Evolutionary conservation across 306 rosid species (phyloP).

Genomic region (Potentilla sterilis): DNA sequence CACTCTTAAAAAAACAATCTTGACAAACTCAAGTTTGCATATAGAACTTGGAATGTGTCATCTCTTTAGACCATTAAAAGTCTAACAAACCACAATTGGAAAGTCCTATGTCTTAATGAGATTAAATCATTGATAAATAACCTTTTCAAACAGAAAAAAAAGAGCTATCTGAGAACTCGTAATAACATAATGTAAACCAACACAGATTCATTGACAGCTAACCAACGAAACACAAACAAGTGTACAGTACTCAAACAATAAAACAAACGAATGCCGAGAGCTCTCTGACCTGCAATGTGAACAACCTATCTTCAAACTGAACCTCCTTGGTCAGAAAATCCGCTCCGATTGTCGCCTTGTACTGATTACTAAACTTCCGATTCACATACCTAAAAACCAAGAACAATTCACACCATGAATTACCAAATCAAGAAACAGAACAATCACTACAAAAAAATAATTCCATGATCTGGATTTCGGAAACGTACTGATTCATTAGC

Average conservation of each 20-base stretch:
- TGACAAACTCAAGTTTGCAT: not conserved
- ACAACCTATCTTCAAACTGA: slow-evolving; percentile 95
- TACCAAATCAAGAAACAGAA: not conserved
- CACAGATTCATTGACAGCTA: not conserved
- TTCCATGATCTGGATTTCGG: slow-evolving; percentile 28
- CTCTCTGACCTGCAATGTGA: slow-evolving; percentile 87
- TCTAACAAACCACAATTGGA: not conserved
- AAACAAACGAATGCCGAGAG: slow-evolving; percentile 2
- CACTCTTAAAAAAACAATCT: not conserved
- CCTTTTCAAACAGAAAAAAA: not conserved
- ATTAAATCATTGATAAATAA: no score
- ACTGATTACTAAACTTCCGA: slow-evolving; percentile 97
- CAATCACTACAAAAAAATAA: not conserved
- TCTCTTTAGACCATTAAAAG: not conserved
- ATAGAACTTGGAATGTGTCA: not conserved
- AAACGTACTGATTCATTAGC: slow-evolving; percentile 86
- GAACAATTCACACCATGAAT: slow-evolving; percentile 13
- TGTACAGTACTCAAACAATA: not conserved
- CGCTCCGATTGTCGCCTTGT: slow-evolving; percentile 98
- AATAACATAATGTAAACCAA: not conserved
- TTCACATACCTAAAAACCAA: slow-evolving; percentile 74
- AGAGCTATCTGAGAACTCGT: not conserved
- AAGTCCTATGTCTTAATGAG: not conserved
- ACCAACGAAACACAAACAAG: not conserved
- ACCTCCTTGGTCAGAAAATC: slow-evolving; percentile 99